Evolutionary conservation across 2,329 filamentous ascomycete species (phyloP).

Genomic region (Ascochyta clinopodiicola): DNA sequence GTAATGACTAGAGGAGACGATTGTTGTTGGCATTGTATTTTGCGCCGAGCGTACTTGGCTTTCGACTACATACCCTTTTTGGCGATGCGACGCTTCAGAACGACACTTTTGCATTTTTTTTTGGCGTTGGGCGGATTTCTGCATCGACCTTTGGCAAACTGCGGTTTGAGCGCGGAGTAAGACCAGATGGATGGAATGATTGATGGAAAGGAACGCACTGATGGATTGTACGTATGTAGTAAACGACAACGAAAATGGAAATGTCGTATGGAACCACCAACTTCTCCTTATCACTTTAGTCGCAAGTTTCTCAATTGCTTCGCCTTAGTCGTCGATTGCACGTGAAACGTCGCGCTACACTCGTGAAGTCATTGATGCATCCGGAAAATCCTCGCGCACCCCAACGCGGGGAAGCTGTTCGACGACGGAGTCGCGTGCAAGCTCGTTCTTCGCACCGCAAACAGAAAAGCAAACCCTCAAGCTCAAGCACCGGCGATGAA

Average conservation of each 20-base stretch:
- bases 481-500: not conserved
- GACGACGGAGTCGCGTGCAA: conserved; percentile 7
- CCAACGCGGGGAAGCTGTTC: conserved; percentile 10
- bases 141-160: conserved; percentile 7
- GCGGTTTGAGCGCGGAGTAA: conserved; percentile 6
- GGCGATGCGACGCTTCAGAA: conserved; percentile 31
- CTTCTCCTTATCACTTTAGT: not conserved
- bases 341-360: not conserved
- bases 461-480: conserved; percentile 7
- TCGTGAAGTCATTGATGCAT: conserved; percentile 16
- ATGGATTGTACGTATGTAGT: conserved; percentile 39
- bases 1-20: conserved; percentile 22
- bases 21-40: conserved; percentile 30
- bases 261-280: conserved; percentile 16
- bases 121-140: conserved; percentile 35
- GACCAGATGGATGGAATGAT: conserved; percentile 14
- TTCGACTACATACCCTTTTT: conserved; percentile 43
- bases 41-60: conserved; percentile 36
- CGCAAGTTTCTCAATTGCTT: not conserved
- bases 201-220: conserved; percentile 23
- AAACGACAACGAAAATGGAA: conserved; percentile 32
- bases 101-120: conserved; percentile 38
- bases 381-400: conserved; percentile 15
- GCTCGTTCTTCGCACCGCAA: conserved; percentile 2
- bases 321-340: not conserved